A percentile compares a stretch with the other conserved stretches of the same genome.
Evolutionary conservation across 164 flowering plant species (phyloP).

Genomic region (Aristolochia californica): DNA sequence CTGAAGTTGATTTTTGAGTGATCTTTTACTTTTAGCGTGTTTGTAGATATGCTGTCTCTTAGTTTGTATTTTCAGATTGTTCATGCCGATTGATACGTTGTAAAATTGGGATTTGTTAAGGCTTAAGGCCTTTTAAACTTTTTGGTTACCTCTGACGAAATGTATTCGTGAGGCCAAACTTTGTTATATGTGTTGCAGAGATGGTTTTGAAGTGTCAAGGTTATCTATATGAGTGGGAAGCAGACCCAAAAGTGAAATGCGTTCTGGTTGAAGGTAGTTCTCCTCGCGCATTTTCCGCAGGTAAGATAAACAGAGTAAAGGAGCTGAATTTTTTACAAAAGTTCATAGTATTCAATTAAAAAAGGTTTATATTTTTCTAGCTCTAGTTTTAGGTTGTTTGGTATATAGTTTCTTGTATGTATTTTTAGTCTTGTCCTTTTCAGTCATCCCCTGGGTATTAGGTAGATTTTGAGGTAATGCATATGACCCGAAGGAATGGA

Average conservation of each 20-base stretch:
- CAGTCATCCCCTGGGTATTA: not conserved
- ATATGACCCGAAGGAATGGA: slow-evolving; percentile 82
- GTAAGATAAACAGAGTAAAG: slow-evolving; percentile 21
- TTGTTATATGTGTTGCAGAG: slow-evolving; percentile 34
- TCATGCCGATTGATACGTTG: too few relatives aligned
- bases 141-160: too few relatives aligned
- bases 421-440: too few relatives aligned
- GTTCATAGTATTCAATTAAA: too few relatives aligned
- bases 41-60: too few relatives aligned
- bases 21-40: too few relatives aligned
- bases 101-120: too few relatives aligned
- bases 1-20: too few relatives aligned
- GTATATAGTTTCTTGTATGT: too few relatives aligned
- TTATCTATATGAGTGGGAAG: slow-evolving; percentile 87
- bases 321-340: not conserved
- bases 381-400: not conserved
- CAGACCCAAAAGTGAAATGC: slow-evolving; percentile 78
- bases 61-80: too few relatives aligned
- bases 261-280: slow-evolving; percentile 80
- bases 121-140: too few relatives aligned
- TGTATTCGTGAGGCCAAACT: too few relatives aligned
- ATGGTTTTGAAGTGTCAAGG: slow-evolving; percentile 78
- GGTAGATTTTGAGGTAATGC: slow-evolving; percentile 28
- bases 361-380: not conserved
- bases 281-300: slow-evolving; percentile 90